Percentiles rank a stretch among this genome's conserved stretches.
These are phyloP conservation scores for Astraeus odoratus DNA, from an alignment of 768 basidiomycete genomes.

Conservation along the genomic window DNA sequence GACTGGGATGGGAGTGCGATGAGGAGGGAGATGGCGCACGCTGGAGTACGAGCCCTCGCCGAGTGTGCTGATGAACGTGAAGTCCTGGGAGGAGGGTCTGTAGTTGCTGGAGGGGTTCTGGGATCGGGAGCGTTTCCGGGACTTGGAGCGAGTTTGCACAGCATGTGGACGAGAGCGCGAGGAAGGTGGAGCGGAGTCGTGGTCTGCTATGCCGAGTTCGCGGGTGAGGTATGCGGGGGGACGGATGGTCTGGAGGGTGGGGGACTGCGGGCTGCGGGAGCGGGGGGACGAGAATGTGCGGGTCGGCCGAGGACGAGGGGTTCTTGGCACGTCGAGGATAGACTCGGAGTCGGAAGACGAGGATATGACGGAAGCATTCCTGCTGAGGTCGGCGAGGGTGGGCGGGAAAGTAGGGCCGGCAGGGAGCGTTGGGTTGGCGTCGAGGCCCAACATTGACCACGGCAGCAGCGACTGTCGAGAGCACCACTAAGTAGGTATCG, in stretches of 20 bases:
- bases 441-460: no score
- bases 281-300: constrained; percentile 63
- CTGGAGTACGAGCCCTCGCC: constrained; percentile 83
- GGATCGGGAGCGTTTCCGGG: constrained; percentile 33
- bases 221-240: constrained; percentile 52
- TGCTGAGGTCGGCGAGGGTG: constrained; percentile 58
- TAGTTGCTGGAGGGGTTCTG: constrained; percentile 42
- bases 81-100: constrained; percentile 50
- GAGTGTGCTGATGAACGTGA: constrained; percentile 64
- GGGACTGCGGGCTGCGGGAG: constrained; percentile 44
- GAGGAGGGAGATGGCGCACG: constrained; percentile 36
- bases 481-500: no score
- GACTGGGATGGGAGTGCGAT: constrained; percentile 7
- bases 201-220: constrained; percentile 39
- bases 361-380: constrained; percentile 72
- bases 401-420: constrained; percentile 21
- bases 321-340: constrained; percentile 32
- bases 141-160: constrained; percentile 32
- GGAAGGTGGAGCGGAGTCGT: constrained; percentile 7
- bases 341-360: constrained; percentile 54
- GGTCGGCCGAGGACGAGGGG: constrained; percentile 46
- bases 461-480: no score
- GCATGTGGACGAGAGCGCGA: constrained; percentile 6
- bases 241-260: constrained; percentile 27
- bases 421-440: background rate